These are phyloP conservation scores for Neocucurbitaria cava DNA, from an alignment of 2,329 filamentous ascomycete genomes.

Conservation along the genomic window DNA sequence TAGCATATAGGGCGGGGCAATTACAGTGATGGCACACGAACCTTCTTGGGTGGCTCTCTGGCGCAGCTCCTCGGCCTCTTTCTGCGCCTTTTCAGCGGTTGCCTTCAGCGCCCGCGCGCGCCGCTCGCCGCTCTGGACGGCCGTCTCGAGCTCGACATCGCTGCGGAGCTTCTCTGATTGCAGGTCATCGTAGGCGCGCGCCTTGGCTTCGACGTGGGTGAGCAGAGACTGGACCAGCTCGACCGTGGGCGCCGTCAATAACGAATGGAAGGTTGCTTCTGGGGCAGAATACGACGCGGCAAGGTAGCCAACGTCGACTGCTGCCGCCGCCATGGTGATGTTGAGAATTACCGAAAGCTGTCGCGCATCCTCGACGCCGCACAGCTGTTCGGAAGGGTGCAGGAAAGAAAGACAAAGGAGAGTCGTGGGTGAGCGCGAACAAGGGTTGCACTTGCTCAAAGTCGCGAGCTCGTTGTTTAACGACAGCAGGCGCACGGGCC, in stretches of 20 bases:
- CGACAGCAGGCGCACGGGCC: constrained; percentile 16
- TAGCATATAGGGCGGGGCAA: constrained; percentile 11
- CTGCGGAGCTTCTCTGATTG: constrained; percentile 87
- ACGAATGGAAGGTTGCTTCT: constrained; percentile 66
- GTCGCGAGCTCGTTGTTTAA: constrained; percentile 34
- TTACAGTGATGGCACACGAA: constrained; percentile 51
- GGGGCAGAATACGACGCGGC: constrained; percentile 74
- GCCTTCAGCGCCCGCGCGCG: constrained; percentile 82
- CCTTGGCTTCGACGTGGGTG: constrained; percentile 76
- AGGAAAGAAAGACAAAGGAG: constrained; percentile 34
- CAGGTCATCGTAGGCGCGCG: constrained; percentile 80
- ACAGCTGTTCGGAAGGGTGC: background rate
- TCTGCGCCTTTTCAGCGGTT: constrained; percentile 80
- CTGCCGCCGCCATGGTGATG: constrained; percentile 64
- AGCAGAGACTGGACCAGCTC: constrained; percentile 81
- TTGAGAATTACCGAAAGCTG: constrained; percentile 11
- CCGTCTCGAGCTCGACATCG: constrained; percentile 93
- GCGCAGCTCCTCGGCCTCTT: constrained; percentile 81
- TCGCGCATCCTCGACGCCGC: constrained; percentile 33
- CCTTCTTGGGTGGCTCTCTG: constrained; percentile 84
- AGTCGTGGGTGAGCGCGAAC: constrained; percentile 21
- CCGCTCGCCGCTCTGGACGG: constrained; percentile 81
- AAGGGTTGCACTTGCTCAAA: constrained; percentile 16
- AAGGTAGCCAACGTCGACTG: constrained; percentile 74
- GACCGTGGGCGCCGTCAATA: constrained; percentile 73